Conservation (phyloP, 108 stramenopile genomes). For the Nannochloropsis salina region DNA sequence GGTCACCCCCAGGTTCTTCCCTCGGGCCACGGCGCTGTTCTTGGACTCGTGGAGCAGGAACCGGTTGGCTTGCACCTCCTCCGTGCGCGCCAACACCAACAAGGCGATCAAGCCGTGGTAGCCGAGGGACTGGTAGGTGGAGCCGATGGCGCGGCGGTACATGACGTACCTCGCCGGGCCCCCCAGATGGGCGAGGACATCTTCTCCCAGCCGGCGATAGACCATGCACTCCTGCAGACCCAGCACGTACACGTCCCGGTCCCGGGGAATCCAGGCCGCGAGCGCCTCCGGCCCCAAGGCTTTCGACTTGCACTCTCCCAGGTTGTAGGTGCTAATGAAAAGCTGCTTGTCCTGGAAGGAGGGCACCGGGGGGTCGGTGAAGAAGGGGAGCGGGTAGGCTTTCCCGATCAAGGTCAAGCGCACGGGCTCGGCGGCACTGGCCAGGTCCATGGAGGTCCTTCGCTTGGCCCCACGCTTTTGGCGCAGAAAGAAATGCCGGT, state of each 20-base stretch:
- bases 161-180: background rate
- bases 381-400: constrained; percentile 10
- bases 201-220: background rate
- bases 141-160: background rate
- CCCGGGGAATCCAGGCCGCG: constrained; percentile 2
- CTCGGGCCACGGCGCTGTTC: background rate
- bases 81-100: background rate
- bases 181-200: background rate
- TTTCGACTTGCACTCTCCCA: background rate
- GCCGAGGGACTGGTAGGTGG: background rate
- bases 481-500: background rate
- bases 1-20: constrained; percentile 20
- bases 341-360: background rate
- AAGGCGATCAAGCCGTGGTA: constrained; percentile 12
- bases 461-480: background rate
- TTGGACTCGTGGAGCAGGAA: background rate
- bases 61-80: background rate
- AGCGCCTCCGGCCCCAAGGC: background rate
- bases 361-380: constrained; percentile 11
- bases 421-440: background rate
- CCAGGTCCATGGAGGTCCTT: background rate
- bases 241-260: background rate
- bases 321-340: background rate
- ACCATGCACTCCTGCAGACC: constrained; percentile 20
- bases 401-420: background rate